Base-by-base conservation (phyloP, 1,284 basidiomycete species). In the Rhizoctonia solani region DNA sequence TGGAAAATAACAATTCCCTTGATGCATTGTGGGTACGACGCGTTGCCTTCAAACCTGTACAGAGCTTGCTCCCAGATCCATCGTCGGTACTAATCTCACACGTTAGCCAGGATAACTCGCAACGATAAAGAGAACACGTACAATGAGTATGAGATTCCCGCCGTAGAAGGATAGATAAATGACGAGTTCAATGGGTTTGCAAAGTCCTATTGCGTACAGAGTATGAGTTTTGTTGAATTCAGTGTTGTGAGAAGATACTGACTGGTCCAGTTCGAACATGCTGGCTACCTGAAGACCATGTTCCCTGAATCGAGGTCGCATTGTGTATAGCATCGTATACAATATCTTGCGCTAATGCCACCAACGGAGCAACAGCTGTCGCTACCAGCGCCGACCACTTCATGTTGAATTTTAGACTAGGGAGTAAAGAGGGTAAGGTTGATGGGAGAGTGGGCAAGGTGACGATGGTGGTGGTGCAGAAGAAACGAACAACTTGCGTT, bases 131-230 rank as follows among this genome's bases (percentile, higher is more conserved):
- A 19, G 8, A 19, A 19, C n/a, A 83, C 91, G 77, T 73, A 94
- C 92, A 97, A 96, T 19, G 93, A 92, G 76, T 85, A 93, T 3
- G 90, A 88, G 23, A 95, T 83, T 42, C 95, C 95, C 4, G 93
- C 90, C 32, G 86, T 93, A 65, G 75, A 75, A 1, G 95, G 94
- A 75, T 93, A 93, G 49, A 69, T 86, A 78, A 98, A 97, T 2
- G 87, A 82, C 78, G 82, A 79, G 73, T 93, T 90, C 52, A 84
- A 81, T 1, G 95, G 94, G 74, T 88, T 86, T 47, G 89, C 92
- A 75, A 95, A 96, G 68, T 82, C 81, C 93, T 95, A 72, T 14
- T n/a, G n/a, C 37, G 9, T 8, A 39, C 19, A 54, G 19, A 59
- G n/a, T n/a, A n/a, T n/a, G n/a, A n/a, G n/a, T n/a, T n/a, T n/a